A percentile compares a stretch with the other conserved stretches of the same genome.
Evolutionary conservation across 768 basidiomycete species (phyloP).

Genomic region (Calocybe gangraenosa): DNA sequence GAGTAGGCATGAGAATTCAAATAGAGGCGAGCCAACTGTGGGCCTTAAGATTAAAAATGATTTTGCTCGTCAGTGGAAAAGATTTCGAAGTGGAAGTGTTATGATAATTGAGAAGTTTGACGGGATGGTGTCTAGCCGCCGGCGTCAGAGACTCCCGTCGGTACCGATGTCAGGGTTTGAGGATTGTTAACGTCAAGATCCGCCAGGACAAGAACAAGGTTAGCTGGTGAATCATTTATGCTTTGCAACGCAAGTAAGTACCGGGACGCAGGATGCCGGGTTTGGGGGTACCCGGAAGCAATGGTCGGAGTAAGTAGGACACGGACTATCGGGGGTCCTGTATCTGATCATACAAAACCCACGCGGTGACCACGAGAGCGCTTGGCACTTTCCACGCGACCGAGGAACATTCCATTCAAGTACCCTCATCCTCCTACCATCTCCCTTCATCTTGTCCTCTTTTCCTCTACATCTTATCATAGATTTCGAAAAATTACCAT

Average conservation of each 20-base stretch:
- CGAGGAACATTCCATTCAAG: slow-evolving; percentile 23
- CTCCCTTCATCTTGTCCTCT: slow-evolving; percentile 15
- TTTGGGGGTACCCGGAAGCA: slow-evolving; percentile 6
- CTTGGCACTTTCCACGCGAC: slow-evolving; percentile 34
- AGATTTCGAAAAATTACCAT: background rate
- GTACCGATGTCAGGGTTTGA: background rate
- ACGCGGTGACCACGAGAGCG: slow-evolving; percentile 44
- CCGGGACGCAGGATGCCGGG: slow-evolving; percentile 1
- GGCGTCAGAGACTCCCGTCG: background rate
- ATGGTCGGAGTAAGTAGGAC: slow-evolving; percentile 11
- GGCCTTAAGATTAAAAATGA: too few relatives aligned
- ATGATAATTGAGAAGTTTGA: background rate
- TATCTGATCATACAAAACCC: slow-evolving; percentile 26
- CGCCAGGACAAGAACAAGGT: background rate
- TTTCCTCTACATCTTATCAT: slow-evolving; percentile 11
- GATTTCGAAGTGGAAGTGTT: background rate
- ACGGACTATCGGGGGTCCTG: slow-evolving; percentile 17
- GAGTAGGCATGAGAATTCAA: too few relatives aligned
- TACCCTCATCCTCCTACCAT: slow-evolving; percentile 16
- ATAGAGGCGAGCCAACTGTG: too few relatives aligned
- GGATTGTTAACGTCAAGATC: background rate
- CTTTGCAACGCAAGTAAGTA: slow-evolving; percentile 10
- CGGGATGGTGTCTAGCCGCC: background rate
- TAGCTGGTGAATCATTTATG: background rate
- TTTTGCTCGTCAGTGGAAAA: background rate